Percentiles rank a stretch among this genome's conserved stretches.
Evolutionary conservation across 176 grass and related monocot species (phyloP).

Genomic region (Cenchrus purpureus): DNA sequence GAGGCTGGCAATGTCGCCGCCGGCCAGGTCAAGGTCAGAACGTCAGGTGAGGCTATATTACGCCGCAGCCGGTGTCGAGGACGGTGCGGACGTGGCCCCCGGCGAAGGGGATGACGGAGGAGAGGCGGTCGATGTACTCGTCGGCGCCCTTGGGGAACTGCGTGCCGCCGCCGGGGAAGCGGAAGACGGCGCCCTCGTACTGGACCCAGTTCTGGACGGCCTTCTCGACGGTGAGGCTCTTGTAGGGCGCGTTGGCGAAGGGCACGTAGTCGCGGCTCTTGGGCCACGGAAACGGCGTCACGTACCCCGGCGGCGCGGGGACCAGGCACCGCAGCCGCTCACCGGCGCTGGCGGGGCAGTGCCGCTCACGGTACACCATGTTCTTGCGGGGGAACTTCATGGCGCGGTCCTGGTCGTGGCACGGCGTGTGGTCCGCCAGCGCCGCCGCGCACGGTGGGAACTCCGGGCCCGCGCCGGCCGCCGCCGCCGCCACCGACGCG

Average conservation of each 20-base stretch:
- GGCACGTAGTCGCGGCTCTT: slow-evolving; percentile 80
- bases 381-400: slow-evolving; percentile 79
- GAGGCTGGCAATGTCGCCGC: no score
- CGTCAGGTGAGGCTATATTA: slow-evolving; percentile 14
- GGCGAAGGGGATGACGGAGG: slow-evolving; percentile 67
- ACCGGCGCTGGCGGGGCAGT: slow-evolving; percentile 67
- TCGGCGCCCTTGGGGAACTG: slow-evolving; percentile 85
- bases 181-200: slow-evolving; percentile 70
- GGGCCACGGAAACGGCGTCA: slow-evolving; percentile 88
- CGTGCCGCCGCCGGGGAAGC: slow-evolving; percentile 90
- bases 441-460: slow-evolving; percentile 62
- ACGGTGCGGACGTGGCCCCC: slow-evolving; percentile 76
- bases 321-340: slow-evolving; percentile 84
- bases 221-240: slow-evolving; percentile 96
- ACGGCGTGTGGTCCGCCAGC: slow-evolving; percentile 89
- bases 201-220: slow-evolving; percentile 95
- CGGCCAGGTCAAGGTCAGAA: background rate
- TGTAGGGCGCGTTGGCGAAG: slow-evolving; percentile 93
- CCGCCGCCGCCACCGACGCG: background rate
- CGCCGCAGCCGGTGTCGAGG: slow-evolving; percentile 90
- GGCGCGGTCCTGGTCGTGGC: slow-evolving; percentile 83
- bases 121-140: slow-evolving; percentile 84
- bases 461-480: background rate
- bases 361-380: slow-evolving; percentile 94
- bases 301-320: slow-evolving; percentile 71